phyloP scores from a whole-genome alignment of 805 yeast genomes.

The Myxozyma nipponensis region DNA sequence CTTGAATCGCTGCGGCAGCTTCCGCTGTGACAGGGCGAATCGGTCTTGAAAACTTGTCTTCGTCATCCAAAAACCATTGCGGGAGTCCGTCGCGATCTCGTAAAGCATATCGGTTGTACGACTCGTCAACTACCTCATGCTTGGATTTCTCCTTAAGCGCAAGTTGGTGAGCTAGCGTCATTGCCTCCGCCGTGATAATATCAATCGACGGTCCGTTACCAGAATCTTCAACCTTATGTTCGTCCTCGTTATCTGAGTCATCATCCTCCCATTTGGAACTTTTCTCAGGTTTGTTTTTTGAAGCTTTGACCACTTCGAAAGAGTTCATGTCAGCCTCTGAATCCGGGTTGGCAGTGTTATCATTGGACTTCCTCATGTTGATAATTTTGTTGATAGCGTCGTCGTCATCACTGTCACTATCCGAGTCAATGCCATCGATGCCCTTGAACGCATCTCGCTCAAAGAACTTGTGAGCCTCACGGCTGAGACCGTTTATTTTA shows the following conservation, averaged over 20 bases:
- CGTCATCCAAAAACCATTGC: slow-evolving; percentile 96
- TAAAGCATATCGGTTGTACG: slow-evolving; percentile 86
- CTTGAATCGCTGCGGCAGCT: slow-evolving; percentile 73
- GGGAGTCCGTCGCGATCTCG: slow-evolving; percentile 89
- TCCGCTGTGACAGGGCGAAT: slow-evolving; percentile 93
- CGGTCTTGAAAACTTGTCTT: slow-evolving; percentile 74
- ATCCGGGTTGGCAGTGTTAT: slow-evolving; percentile 14
- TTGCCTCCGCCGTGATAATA: slow-evolving; percentile 88
- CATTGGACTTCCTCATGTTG: slow-evolving; percentile 16
- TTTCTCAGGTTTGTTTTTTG: slow-evolving; percentile 3
- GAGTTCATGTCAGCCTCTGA: slow-evolving; percentile 9
- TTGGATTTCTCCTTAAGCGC: slow-evolving; percentile 79
- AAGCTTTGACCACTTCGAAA: slow-evolving; percentile 20
- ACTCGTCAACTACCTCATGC: slow-evolving; percentile 85
- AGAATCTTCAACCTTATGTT: slow-evolving; percentile 12
- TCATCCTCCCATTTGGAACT: slow-evolving; percentile 34
- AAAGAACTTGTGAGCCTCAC: slow-evolving; percentile 40
- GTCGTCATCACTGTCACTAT: slow-evolving; percentile 31
- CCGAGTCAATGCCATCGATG: slow-evolving; percentile 30
- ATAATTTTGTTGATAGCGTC: slow-evolving; percentile 20
- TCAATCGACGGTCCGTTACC: slow-evolving; percentile 51
- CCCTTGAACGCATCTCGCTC: slow-evolving; percentile 39
- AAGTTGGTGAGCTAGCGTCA: slow-evolving; percentile 95
- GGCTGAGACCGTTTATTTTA: slow-evolving; percentile 34
- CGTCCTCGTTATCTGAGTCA: slow-evolving; percentile 32